These are phyloP conservation scores for Arthrobotrys sphaeroides DNA, from an alignment of 2,329 filamentous ascomycete genomes.

Conservation along the genomic window DNA sequence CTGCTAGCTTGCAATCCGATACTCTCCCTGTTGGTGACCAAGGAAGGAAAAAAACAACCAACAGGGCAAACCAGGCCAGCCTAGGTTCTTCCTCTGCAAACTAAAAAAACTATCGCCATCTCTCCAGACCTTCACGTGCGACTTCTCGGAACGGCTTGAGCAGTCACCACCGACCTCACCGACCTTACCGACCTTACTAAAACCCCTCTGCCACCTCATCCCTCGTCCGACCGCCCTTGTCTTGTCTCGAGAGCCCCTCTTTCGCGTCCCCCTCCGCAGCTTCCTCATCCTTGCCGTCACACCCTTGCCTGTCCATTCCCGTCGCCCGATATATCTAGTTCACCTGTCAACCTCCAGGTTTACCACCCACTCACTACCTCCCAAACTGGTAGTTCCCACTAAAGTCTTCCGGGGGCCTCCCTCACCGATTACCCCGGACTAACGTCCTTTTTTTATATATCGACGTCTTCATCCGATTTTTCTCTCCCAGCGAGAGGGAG, in stretches of 20 bases:
- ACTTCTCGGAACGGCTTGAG: slow-evolving; percentile 53
- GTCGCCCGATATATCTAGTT: slow-evolving; percentile 25
- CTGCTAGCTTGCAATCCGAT: not conserved
- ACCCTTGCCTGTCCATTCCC: slow-evolving; percentile 28
- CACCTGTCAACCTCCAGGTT: slow-evolving; percentile 40
- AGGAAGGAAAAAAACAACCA: not conserved
- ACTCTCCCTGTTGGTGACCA: slow-evolving; percentile 25
- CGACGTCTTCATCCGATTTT: slow-evolving; percentile 40
- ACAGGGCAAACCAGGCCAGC: not conserved
- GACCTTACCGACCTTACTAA: not conserved
- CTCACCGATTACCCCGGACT: slow-evolving; percentile 41
- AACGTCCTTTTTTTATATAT: slow-evolving; percentile 38
- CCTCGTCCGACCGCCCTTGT: not conserved
- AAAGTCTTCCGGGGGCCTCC: slow-evolving; percentile 33
- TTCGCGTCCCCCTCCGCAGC: slow-evolving; percentile 50
- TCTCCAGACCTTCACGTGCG: slow-evolving; percentile 44
- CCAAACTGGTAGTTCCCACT: slow-evolving; percentile 36
- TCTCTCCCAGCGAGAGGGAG: not conserved
- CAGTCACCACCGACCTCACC: slow-evolving; percentile 51
- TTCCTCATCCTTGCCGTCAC: slow-evolving; percentile 46
- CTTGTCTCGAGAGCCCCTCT: slow-evolving; percentile 26
- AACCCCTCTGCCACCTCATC: slow-evolving; percentile 25
- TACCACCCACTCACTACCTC: slow-evolving; percentile 35
- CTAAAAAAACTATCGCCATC: slow-evolving; percentile 21
- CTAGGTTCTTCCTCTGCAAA: not conserved